Evolutionary conservation across 306 rosid species (phyloP).

Genomic region (Glycine soja): DNA sequence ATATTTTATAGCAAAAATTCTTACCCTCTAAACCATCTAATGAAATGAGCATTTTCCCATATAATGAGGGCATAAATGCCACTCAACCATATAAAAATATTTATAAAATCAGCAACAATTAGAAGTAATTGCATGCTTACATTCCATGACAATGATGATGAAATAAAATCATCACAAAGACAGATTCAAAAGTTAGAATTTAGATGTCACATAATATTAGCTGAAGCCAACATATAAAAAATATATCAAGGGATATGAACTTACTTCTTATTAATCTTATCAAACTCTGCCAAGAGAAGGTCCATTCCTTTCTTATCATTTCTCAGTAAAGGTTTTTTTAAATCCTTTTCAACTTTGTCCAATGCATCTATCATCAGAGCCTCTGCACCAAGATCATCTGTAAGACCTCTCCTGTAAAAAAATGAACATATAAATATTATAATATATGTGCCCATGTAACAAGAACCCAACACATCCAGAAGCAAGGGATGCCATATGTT

Average conservation of each 20-base stretch:
- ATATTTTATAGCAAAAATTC: conserved; percentile 25
- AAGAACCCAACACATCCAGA: conserved; percentile 15
- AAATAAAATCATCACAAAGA: conserved; percentile 31
- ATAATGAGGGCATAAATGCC: conserved; percentile 7
- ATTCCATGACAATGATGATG: conserved; percentile 1
- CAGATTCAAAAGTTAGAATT: conserved; percentile 30
- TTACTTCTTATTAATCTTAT: conserved; percentile 82
- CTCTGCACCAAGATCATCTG: conserved; percentile 87
- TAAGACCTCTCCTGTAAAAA: conserved; percentile 75
- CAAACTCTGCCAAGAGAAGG: conserved; percentile 86
- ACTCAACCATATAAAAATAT: conserved; percentile 2
- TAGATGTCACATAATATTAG: conserved; percentile 23
- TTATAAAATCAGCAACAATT: conserved; percentile 17
- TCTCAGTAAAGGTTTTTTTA: conserved; percentile 87
- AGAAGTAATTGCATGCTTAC: neutral
- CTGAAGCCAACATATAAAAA: neutral
- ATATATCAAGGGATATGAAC: conserved; percentile 32
- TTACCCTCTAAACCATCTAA: conserved; percentile 20
- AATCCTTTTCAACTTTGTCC: conserved; percentile 86
- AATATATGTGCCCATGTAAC: conserved; percentile 21
- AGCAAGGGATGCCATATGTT: conserved; percentile 16
- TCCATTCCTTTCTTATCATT: conserved; percentile 90
- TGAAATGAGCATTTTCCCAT: conserved; percentile 9
- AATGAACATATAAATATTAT: neutral
- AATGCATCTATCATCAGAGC: conserved; percentile 86